Conservation (phyloP, 2,329 filamentous ascomycete species). For the Talaromyces sp. region DNA sequence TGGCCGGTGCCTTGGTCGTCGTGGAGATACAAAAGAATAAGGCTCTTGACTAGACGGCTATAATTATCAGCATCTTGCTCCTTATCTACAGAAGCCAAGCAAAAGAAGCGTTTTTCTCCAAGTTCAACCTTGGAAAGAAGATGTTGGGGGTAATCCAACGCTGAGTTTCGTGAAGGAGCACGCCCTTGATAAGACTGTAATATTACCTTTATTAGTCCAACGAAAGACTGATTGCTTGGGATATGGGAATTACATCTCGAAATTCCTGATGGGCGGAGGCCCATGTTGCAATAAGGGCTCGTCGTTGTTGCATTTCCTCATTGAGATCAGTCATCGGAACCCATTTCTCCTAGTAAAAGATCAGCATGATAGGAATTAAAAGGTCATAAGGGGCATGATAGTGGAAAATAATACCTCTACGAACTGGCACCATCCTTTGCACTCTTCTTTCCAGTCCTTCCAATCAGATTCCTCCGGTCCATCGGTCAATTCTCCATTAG, state of each 20-base stretch:
- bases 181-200: neutral
- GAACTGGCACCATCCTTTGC: neutral
- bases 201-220: too few relatives aligned
- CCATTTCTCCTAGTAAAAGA: neutral
- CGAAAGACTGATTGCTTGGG: too few relatives aligned
- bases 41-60: too few relatives aligned
- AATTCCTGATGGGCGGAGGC: neutral
- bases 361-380: neutral
- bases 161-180: neutral
- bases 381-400: too few relatives aligned
- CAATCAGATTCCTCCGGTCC: neutral
- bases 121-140: neutral
- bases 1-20: too few relatives aligned
- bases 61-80: neutral
- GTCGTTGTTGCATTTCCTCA: conserved; percentile 3
- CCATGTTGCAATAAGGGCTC: neutral
- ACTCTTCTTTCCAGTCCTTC: neutral
- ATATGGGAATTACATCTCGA: neutral
- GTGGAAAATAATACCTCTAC: neutral
- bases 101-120: neutral
- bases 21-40: too few relatives aligned
- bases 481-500: neutral
- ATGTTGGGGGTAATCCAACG: neutral
- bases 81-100: neutral
- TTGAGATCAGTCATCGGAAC: neutral